These are phyloP conservation scores for Tulasnella sp. DNA, from an alignment of 768 basidiomycete genomes.

Conservation along the genomic window DNA sequence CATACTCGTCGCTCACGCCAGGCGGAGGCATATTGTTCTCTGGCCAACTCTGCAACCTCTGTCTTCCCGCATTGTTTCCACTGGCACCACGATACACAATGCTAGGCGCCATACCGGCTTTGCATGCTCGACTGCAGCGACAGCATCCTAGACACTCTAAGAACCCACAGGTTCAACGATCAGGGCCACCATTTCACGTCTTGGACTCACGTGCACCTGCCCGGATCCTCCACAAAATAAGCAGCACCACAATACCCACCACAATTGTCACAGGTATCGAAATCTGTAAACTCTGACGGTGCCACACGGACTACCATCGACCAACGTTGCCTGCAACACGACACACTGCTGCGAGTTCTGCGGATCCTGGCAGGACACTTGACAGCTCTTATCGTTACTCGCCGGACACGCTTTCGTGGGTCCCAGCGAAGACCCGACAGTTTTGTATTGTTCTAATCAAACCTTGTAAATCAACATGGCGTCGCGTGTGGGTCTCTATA, in stretches of 20 bases:
- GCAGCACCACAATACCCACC: constrained; percentile 46
- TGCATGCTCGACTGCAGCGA: too few relatives aligned
- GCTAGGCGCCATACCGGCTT: too few relatives aligned
- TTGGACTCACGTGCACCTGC: constrained; percentile 6
- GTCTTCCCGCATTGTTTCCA: too few relatives aligned
- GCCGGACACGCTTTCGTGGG: constrained; percentile 54
- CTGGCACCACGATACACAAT: too few relatives aligned
- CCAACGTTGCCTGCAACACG: constrained; percentile 51
- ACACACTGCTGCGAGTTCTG: constrained; percentile 47
- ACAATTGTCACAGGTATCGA: constrained; percentile 69
- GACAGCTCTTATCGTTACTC: constrained; percentile 52
- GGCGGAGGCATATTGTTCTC: too few relatives aligned
- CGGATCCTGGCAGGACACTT: constrained; percentile 72
- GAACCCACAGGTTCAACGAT: too few relatives aligned
- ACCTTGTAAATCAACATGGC: too few relatives aligned
- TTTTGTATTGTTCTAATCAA: constrained; percentile 56
- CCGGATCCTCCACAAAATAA: constrained; percentile 42
- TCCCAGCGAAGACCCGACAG: constrained; percentile 57
- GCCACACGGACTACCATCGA: constrained; percentile 85
- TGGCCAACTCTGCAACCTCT: too few relatives aligned
- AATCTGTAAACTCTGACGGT: constrained; percentile 61
- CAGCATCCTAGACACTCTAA: too few relatives aligned
- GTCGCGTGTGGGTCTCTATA: too few relatives aligned
- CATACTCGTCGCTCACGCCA: too few relatives aligned
- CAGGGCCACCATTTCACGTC: too few relatives aligned